Percentiles rank a stretch among this genome's conserved stretches.
Evolutionary conservation across 139 green algal genomes (phyloP).

Genomic region (Ulvella scutata): DNA sequence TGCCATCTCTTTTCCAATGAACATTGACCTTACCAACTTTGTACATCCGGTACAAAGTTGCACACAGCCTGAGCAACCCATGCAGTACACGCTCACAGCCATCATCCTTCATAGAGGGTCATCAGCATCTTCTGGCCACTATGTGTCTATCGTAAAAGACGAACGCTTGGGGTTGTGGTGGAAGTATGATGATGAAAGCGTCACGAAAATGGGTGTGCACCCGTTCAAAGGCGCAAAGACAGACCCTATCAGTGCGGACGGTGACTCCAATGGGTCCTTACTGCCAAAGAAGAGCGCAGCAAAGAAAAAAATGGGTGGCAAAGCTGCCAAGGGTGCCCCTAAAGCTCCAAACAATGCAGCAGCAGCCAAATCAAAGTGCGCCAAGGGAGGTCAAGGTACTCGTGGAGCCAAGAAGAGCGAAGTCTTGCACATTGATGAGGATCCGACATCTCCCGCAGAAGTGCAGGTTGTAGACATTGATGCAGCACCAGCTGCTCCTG

Average conservation of each 20-base stretch:
- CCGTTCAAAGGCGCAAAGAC: not conserved
- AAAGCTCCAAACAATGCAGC: too few relatives aligned
- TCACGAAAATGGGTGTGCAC: not conserved
- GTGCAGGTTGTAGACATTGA: too few relatives aligned
- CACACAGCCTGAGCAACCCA: not conserved
- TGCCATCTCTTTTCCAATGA: not conserved
- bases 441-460: too few relatives aligned
- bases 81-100: not conserved
- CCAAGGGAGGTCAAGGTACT: too few relatives aligned
- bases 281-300: too few relatives aligned
- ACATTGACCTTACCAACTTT: not conserved
- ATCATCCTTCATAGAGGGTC: not conserved
- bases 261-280: not conserved
- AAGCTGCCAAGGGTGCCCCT: not conserved
- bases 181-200: conserved; percentile 3
- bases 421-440: not conserved
- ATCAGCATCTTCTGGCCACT: not conserved
- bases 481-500: too few relatives aligned
- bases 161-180: not conserved
- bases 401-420: not conserved
- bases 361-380: too few relatives aligned
- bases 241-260: not conserved
- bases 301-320: not conserved
- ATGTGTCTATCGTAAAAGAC: not conserved
- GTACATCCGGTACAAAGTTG: not conserved